A percentile compares a stretch with the other conserved stretches of the same genome.
Conservation (phyloP, 176 grass and related monocot genomes). For the Bolboschoenus planiculmis region DNA sequence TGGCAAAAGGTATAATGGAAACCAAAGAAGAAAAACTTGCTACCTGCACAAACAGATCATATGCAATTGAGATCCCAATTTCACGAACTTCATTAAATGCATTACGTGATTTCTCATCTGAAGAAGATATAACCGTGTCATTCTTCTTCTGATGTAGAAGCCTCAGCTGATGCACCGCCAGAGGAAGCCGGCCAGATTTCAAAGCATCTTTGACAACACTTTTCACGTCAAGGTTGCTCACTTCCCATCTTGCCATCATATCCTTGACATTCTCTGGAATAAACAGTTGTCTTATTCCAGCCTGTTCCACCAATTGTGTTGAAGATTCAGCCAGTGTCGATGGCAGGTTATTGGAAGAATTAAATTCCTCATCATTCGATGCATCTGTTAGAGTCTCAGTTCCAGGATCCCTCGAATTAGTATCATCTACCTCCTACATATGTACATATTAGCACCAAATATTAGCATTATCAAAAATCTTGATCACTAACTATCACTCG, state of each 20-base stretch:
- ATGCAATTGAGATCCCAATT: slow-evolving; percentile 75
- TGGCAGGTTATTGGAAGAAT: slow-evolving; percentile 33
- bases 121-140: slow-evolving; percentile 11
- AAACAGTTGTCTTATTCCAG: slow-evolving; percentile 28
- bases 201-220: slow-evolving; percentile 90
- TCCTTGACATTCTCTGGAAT: slow-evolving; percentile 79
- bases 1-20: background rate
- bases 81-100: slow-evolving; percentile 79
- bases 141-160: slow-evolving; percentile 51
- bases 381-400: slow-evolving; percentile 43
- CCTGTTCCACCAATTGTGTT: slow-evolving; percentile 25
- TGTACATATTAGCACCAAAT: slow-evolving; percentile 21
- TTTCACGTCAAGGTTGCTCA: slow-evolving; percentile 68
- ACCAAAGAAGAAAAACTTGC: slow-evolving; percentile 8
- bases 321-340: slow-evolving; percentile 47
- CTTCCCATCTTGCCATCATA: slow-evolving; percentile 86
- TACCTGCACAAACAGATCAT: slow-evolving; percentile 96
- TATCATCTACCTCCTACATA: slow-evolving; percentile 59
- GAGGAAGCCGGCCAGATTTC: slow-evolving; percentile 67
- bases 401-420: slow-evolving; percentile 36
- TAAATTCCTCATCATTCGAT: slow-evolving; percentile 40
- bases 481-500: background rate
- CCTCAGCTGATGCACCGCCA: slow-evolving; percentile 94
- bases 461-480: slow-evolving; percentile 9
- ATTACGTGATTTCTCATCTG: slow-evolving; percentile 45